Evolutionary conservation across 345 rosid genomes (phyloP).

Genomic region (Gynandropsis gynandra): DNA sequence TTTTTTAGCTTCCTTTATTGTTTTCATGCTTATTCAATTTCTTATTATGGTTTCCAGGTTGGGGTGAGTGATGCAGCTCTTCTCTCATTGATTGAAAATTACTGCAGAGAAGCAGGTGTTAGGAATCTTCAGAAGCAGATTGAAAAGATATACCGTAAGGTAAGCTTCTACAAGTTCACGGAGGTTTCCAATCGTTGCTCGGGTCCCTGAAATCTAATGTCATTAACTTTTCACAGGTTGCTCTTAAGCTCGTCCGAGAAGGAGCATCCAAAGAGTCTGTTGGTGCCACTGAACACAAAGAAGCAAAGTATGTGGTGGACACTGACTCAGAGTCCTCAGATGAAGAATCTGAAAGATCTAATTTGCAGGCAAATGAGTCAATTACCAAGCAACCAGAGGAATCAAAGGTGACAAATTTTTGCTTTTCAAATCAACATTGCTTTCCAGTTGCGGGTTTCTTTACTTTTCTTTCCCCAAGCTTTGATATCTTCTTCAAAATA

Average conservation of each 20-base stretch:
- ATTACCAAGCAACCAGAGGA: constrained; percentile 25
- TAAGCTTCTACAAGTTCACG: constrained; percentile 17
- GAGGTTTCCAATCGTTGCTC: neutral
- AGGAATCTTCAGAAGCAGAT: constrained; percentile 98
- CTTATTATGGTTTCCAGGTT: constrained; percentile 48
- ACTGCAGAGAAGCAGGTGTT: constrained; percentile 99
- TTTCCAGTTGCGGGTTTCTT: too few relatives aligned
- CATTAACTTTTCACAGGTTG: constrained; percentile 49
- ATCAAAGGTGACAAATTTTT: constrained; percentile 31
- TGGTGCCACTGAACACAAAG: constrained; percentile 27
- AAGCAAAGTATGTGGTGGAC: constrained; percentile 23
- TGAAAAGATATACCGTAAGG: constrained; percentile 99
- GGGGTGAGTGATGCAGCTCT: constrained; percentile 83
- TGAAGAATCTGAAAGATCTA: constrained; percentile 3
- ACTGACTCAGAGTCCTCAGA: constrained; percentile 29
- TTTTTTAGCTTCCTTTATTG: neutral
- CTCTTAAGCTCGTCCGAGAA: constrained; percentile 80
- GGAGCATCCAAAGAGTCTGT: constrained; percentile 44
- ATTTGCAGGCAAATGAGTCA: constrained; percentile 21
- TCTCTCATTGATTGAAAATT: constrained; percentile 82
- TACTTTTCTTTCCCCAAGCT: too few relatives aligned
- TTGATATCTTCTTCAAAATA: too few relatives aligned
- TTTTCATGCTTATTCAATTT: constrained; percentile 1
- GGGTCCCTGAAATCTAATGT: neutral
- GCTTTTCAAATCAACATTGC: too few relatives aligned